Percentiles rank a stretch among this genome's conserved stretches.
These are phyloP conservation scores for Ophiostoma fasciatum DNA, from an alignment of 2,329 filamentous ascomycete species.

Conservation along the genomic window DNA sequence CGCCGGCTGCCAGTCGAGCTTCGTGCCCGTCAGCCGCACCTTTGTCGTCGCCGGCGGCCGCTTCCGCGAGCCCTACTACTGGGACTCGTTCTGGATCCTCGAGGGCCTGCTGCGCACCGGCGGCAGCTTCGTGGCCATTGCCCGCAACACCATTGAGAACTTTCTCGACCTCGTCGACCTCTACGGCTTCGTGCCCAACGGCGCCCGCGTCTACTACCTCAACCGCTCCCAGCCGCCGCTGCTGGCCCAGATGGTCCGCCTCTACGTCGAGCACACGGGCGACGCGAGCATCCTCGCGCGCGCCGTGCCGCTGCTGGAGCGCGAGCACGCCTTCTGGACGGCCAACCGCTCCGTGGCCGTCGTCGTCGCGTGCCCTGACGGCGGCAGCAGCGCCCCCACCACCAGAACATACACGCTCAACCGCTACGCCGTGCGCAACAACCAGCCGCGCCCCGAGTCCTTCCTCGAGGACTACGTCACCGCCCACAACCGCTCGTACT, in stretches of 20 bases:
- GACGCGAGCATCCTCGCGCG: constrained; percentile 45
- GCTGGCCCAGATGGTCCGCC: constrained; percentile 49
- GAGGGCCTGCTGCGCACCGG: constrained; percentile 50
- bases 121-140: constrained; percentile 47
- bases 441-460: constrained; percentile 51
- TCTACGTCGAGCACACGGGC: constrained; percentile 49
- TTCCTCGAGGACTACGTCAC: constrained; percentile 51
- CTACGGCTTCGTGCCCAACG: constrained; percentile 54
- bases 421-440: constrained; percentile 47
- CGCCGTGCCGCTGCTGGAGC: constrained; percentile 45
- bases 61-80: constrained; percentile 57
- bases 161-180: constrained; percentile 51
- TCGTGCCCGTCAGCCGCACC: constrained; percentile 49
- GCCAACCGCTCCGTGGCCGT: constrained; percentile 44
- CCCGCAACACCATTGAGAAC: constrained; percentile 54
- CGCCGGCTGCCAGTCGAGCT: constrained; percentile 46
- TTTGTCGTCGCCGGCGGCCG: constrained; percentile 60
- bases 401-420: constrained; percentile 39
- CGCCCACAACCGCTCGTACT: constrained; percentile 51
- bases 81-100: constrained; percentile 56
- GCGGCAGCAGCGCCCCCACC: constrained; percentile 24
- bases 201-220: constrained; percentile 48
- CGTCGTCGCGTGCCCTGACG: too few relatives aligned
- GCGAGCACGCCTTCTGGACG: constrained; percentile 49
- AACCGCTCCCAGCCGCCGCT: constrained; percentile 55